Evolutionary conservation across 805 yeast genomes (phyloP), one percentile per base, ranked within the genome.

Genomic region (Yarrowia bubula): DNA sequence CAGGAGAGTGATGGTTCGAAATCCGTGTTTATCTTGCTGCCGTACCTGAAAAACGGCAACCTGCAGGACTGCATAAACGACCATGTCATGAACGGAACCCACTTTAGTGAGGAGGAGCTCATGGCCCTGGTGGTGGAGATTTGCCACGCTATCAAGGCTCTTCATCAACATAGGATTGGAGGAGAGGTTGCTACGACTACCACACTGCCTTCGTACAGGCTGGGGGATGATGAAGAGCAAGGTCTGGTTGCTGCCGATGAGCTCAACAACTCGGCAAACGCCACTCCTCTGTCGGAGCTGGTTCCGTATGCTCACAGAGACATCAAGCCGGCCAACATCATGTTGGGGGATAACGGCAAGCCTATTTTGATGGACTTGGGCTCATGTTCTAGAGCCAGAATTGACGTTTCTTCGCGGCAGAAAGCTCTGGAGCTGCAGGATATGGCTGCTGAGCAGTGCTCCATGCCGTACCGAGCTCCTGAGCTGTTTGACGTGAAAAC

Each of bases 341-440:
- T 92, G 92, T 76, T 92, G 5, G 81, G 89, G 0, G 82, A 85
- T 48, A 88, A 86, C 67, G 91, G 90, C 2, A 73, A 82, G 13
- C 96, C 96, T 0, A 91, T 92, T 8, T 77, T 93, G 47, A 86
- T 89, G 70, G 97, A 93, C 72, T 77, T 92, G 65, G 97, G 98
- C 8, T 87, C 95, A 8, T 87, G 93, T 71, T 75, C 86, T 5
- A 81, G 79, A 66, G 93, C 96, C 0, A 77, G 87, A 4, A 71
- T 84, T 1, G 70, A 75, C 1, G 80, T 88, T 1, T 78, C 78
- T 18, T 80, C 85, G 0, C 80, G 93, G 61, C 87, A 85, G 41
- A 87, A 87, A 70, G 95, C 96, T 0, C 77, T 90, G 35, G 83
- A 87, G 14, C 76, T 90, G 42, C 93, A 90, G 68, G 97, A 92